Evolutionary conservation across 345 rosid species (phyloP).

Genomic region (Camelina laxa): DNA sequence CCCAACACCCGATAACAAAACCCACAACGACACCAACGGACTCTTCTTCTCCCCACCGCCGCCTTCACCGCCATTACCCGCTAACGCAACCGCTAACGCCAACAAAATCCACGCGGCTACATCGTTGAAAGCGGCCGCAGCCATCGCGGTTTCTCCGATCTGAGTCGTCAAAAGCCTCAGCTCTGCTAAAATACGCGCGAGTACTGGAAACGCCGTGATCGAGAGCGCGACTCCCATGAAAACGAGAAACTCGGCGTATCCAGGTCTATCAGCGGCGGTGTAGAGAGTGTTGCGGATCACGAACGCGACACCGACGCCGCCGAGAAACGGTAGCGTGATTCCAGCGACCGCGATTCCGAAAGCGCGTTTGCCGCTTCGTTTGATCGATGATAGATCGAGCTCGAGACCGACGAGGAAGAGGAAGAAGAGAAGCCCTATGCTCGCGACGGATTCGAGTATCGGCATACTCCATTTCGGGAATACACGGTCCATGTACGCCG

Average conservation of each 20-base stretch:
- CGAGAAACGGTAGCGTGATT: slow-evolving; percentile 69
- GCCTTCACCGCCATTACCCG: slow-evolving; percentile 53
- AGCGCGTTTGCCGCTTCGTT: slow-evolving; percentile 68
- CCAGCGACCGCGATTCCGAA: slow-evolving; percentile 79
- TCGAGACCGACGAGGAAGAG: slow-evolving; percentile 92
- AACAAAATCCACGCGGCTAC: slow-evolving; percentile 85
- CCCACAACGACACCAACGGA: slow-evolving; percentile 74
- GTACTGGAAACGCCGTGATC: slow-evolving; percentile 91
- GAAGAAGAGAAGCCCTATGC: slow-evolving; percentile 85
- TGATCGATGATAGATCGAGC: slow-evolving; percentile 68
- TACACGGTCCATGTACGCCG: slow-evolving; percentile 50
- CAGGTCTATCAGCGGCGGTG: slow-evolving; percentile 54
- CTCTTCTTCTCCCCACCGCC: slow-evolving; percentile 54
- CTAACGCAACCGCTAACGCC: slow-evolving; percentile 82
- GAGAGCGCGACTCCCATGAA: slow-evolving; percentile 97
- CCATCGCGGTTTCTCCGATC: slow-evolving; percentile 82
- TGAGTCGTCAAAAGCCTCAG: slow-evolving; percentile 74
- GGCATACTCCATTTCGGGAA: slow-evolving; percentile 81
- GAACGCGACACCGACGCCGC: slow-evolving; percentile 67
- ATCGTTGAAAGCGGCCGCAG: slow-evolving; percentile 93
- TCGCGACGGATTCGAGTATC: slow-evolving; percentile 76
- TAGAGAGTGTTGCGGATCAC: slow-evolving; percentile 55
- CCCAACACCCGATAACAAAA: slow-evolving; percentile 63
- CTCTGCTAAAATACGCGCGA: slow-evolving; percentile 92
- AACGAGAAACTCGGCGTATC: slow-evolving; percentile 65